Conservation (phyloP, 306 rosid species). For the Hippophae tibetana region DNA sequence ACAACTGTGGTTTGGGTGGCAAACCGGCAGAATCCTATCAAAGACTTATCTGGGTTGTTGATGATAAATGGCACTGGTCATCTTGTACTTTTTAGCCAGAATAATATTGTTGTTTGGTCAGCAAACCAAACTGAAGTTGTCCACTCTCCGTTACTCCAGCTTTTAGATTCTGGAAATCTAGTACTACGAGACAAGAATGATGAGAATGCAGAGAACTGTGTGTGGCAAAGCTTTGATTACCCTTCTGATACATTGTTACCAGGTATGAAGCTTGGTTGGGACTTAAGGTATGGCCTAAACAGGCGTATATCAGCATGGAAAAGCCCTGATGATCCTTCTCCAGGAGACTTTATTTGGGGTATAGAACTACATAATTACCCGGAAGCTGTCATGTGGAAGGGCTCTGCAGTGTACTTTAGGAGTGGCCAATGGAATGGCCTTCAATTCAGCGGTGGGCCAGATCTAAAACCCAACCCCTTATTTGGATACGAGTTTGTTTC, state of each 20-base stretch:
- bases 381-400: slow-evolving; percentile 4
- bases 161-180: slow-evolving; percentile 42
- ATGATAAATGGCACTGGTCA: slow-evolving; percentile 13
- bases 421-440: slow-evolving; percentile 19
- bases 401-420: neutral
- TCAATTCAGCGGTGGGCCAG: slow-evolving; percentile 3
- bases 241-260: slow-evolving; percentile 45
- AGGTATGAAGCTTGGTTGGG: slow-evolving; percentile 52
- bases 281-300: slow-evolving; percentile 16
- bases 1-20: slow-evolving; percentile 54
- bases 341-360: slow-evolving; percentile 12
- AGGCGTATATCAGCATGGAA: slow-evolving; percentile 14
- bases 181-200: slow-evolving; percentile 28
- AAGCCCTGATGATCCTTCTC: slow-evolving; percentile 10
- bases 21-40: slow-evolving; percentile 29
- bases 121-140: slow-evolving; percentile 10
- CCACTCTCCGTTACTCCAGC: slow-evolving; percentile 27
- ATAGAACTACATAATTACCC: slow-evolving; percentile 2
- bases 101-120: slow-evolving; percentile 27
- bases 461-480: slow-evolving; percentile 12
- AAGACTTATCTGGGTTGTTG: slow-evolving; percentile 28
- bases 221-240: slow-evolving; percentile 57
- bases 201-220: slow-evolving; percentile 10
- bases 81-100: slow-evolving; percentile 14
- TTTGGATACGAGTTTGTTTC: slow-evolving; percentile 15